A percentile compares a stretch with the other conserved stretches of the same genome.
These are phyloP conservation scores for Obba rivulosa DNA, from an alignment of 768 basidiomycete genomes.

Conservation along the genomic window DNA sequence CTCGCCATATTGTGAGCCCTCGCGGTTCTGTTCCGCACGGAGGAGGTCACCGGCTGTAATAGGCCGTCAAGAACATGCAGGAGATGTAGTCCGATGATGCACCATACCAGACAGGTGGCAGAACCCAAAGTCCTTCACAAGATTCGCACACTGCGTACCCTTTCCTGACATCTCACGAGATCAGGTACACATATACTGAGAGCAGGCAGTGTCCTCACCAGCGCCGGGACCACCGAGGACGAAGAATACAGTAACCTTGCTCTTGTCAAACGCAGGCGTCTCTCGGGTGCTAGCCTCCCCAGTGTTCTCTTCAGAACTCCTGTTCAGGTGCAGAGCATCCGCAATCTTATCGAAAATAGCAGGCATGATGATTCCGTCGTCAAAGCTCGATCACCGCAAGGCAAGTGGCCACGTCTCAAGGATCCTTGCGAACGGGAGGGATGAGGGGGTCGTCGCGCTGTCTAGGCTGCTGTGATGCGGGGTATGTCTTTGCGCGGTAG, in stretches of 20 bases:
- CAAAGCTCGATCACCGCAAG: not conserved
- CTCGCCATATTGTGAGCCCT: constrained; percentile 75
- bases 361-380: constrained; percentile 27
- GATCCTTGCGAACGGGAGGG: constrained; percentile 46
- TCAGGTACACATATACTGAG: constrained; percentile 3
- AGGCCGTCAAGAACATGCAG: not conserved
- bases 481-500: constrained; percentile 48
- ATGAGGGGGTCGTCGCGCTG: constrained; percentile 63
- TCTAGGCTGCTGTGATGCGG: constrained; percentile 56
- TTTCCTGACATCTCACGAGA: constrained; percentile 56
- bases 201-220: constrained; percentile 39
- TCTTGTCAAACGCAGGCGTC: constrained; percentile 54
- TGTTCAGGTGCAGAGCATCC: constrained; percentile 28
- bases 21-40: constrained; percentile 87
- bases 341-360: constrained; percentile 38
- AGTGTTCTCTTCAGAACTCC: constrained; percentile 6
- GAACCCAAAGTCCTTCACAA: constrained; percentile 83
- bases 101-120: constrained; percentile 85
- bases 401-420: constrained; percentile 13
- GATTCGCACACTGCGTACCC: constrained; percentile 86
- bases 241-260: constrained; percentile 83
- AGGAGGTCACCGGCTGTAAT: constrained; percentile 89
- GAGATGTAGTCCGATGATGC: not conserved
- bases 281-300: constrained; percentile 1
- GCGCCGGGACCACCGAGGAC: constrained; percentile 97